Conservation (phyloP, 495 filamentous ascomycete genomes). For the Talaromyces thailandensis region DNA sequence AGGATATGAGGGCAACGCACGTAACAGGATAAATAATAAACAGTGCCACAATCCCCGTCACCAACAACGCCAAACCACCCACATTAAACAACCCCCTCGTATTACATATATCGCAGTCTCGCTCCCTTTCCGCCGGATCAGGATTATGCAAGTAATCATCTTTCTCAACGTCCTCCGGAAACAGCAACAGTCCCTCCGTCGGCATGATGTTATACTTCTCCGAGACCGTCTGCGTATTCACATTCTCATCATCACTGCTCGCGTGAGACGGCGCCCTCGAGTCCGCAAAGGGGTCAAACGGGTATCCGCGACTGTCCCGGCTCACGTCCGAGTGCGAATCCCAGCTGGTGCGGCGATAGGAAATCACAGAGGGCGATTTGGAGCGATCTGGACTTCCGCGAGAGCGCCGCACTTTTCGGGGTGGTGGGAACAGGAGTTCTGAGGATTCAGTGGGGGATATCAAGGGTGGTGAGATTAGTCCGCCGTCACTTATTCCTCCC, state of each 20-base stretch:
- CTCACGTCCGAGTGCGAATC: slow-evolving; percentile 44
- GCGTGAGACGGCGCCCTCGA: slow-evolving; percentile 52
- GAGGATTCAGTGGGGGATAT: slow-evolving; percentile 40
- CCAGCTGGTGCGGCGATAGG: slow-evolving; percentile 48
- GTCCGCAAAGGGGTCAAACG: slow-evolving; percentile 38
- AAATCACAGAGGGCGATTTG: slow-evolving; percentile 35
- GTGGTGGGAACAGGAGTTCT: slow-evolving; percentile 52
- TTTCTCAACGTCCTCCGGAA: slow-evolving; percentile 70
- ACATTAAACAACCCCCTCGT: slow-evolving; percentile 58
- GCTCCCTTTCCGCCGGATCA: slow-evolving; percentile 54
- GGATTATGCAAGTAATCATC: slow-evolving; percentile 73
- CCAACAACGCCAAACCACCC: slow-evolving; percentile 54
- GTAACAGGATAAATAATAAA: slow-evolving; percentile 70
- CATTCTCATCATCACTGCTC: slow-evolving; percentile 54
- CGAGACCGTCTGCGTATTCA: slow-evolving; percentile 70
- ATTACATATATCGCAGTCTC: slow-evolving; percentile 60
- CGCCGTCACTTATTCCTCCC: background rate
- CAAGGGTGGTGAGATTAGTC: slow-evolving; percentile 11
- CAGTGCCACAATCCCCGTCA: slow-evolving; percentile 52
- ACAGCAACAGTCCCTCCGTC: slow-evolving; percentile 59
- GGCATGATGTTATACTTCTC: slow-evolving; percentile 74
- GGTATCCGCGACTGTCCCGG: slow-evolving; percentile 40
- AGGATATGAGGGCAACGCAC: slow-evolving; percentile 34
- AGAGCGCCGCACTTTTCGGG: slow-evolving; percentile 26
- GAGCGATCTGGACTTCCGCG: slow-evolving; percentile 30